phyloP scores from a whole-genome alignment of 2,329 filamentous ascomycete species.

The Penicillium thymicola region DNA sequence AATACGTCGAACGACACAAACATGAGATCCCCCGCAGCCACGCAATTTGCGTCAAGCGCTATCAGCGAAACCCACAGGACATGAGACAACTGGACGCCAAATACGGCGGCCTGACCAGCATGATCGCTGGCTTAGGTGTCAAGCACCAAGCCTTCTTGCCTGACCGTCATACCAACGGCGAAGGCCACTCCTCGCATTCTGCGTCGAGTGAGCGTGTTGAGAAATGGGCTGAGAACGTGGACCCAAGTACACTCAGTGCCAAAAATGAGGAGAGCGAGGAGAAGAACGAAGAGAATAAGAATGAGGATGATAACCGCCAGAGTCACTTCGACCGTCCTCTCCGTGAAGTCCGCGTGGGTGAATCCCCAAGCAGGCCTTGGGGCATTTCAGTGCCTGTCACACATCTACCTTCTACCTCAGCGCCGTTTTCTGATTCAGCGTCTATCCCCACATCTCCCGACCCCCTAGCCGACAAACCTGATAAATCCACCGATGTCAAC shows the following conservation, averaged over 20 bases:
- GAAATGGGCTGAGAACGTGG: constrained; percentile 79
- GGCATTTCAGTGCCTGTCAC: constrained; percentile 75
- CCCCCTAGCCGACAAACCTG: constrained; percentile 15
- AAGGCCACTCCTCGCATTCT: constrained; percentile 31
- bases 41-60: constrained; percentile 84
- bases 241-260: constrained; percentile 45
- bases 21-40: constrained; percentile 92
- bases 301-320: constrained; percentile 59
- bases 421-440: constrained; percentile 24
- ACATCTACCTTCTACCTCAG: constrained; percentile 27
- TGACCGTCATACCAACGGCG: constrained; percentile 35
- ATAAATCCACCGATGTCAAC: constrained; percentile 12
- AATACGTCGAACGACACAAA: constrained; percentile 92
- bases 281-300: constrained; percentile 40
- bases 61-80: constrained; percentile 81
- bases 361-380: constrained; percentile 91
- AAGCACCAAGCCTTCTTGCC: constrained; percentile 87
- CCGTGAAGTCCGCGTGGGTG: constrained; percentile 86
- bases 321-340: constrained; percentile 79
- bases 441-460: constrained; percentile 18
- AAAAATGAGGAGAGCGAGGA: constrained; percentile 27
- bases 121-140: constrained; percentile 86
- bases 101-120: constrained; percentile 85
- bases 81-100: constrained; percentile 89
- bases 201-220: constrained; percentile 70